A percentile compares a stretch with the other conserved stretches of the same genome.
These are phyloP conservation scores for Coniochaeta ligniaria DNA, from an alignment of 2,329 filamentous ascomycete species.

Conservation along the genomic window DNA sequence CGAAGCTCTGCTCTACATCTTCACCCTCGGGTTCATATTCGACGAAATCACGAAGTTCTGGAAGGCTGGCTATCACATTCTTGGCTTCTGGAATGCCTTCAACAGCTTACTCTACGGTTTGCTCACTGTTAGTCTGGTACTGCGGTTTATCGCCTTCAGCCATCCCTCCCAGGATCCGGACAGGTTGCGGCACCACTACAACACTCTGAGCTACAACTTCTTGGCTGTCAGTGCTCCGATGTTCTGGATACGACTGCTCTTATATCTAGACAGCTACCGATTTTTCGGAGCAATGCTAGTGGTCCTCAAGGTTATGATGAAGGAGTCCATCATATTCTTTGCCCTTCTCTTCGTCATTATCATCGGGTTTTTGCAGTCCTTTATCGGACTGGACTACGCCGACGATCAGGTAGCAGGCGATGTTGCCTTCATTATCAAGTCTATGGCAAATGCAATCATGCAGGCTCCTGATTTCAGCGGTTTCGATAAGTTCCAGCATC, in stretches of 20 bases:
- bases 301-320: slow-evolving; percentile 92
- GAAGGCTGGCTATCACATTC: slow-evolving; percentile 86
- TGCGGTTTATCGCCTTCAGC: slow-evolving; percentile 71
- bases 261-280: slow-evolving; percentile 87
- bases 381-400: slow-evolving; percentile 81
- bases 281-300: slow-evolving; percentile 99
- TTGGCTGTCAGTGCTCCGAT: slow-evolving; percentile 88
- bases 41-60: slow-evolving; percentile 86
- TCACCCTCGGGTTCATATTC: slow-evolving; percentile 84
- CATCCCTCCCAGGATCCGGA: slow-evolving; percentile 42
- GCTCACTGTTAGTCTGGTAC: slow-evolving; percentile 68
- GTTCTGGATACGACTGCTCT: slow-evolving; percentile 90
- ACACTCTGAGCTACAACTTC: slow-evolving; percentile 85
- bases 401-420: slow-evolving; percentile 66
- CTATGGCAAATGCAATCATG: slow-evolving; percentile 88
- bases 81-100: slow-evolving; percentile 97
- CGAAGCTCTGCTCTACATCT: slow-evolving; percentile 79
- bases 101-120: slow-evolving; percentile 78
- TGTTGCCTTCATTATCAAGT: slow-evolving; percentile 65
- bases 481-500: slow-evolving; percentile 85
- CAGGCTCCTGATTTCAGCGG: slow-evolving; percentile 82
- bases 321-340: slow-evolving; percentile 93
- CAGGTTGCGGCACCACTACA: slow-evolving; percentile 55
- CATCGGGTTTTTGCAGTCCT: slow-evolving; percentile 84
- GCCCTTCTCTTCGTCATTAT: slow-evolving; percentile 79